Evolutionary conservation across 1,284 basidiomycete genomes (phyloP).

Genomic region (Psilocybe mexicana): DNA sequence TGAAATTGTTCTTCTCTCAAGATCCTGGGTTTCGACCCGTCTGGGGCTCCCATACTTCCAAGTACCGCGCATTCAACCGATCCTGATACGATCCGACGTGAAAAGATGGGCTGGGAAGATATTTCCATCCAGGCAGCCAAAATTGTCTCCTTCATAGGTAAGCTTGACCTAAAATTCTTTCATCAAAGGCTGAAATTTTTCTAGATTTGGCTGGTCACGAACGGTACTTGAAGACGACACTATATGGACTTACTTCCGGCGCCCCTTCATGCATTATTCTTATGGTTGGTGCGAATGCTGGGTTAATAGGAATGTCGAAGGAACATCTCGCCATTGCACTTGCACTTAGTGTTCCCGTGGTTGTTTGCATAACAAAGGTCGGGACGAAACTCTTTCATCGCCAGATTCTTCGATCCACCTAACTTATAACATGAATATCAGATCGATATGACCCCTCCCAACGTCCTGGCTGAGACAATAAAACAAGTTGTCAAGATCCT

Average conservation of each 20-base stretch:
- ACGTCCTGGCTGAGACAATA: slow-evolving; percentile 87
- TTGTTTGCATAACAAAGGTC: slow-evolving; percentile 94
- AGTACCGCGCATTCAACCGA: slow-evolving; percentile 55
- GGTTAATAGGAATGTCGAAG: slow-evolving; percentile 97
- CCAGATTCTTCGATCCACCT: slow-evolving; percentile 7
- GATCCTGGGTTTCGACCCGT: slow-evolving; percentile 84
- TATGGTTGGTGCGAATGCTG: slow-evolving; percentile 96
- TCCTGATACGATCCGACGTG: slow-evolving; percentile 65
- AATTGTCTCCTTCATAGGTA: slow-evolving; percentile 92
- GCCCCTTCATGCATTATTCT: slow-evolving; percentile 95
- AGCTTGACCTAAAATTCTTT: slow-evolving; percentile 13
- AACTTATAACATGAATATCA: slow-evolving; percentile 27
- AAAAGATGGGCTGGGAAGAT: slow-evolving; percentile 94
- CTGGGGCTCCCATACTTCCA: slow-evolving; percentile 78
- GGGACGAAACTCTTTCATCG: slow-evolving; percentile 9
- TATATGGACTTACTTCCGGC: slow-evolving; percentile 93
- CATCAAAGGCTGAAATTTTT: slow-evolving; percentile 3
- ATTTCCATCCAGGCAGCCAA: slow-evolving; percentile 92
- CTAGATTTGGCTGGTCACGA: slow-evolving; percentile 90
- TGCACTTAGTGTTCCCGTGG: slow-evolving; percentile 90
- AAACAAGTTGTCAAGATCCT: slow-evolving; percentile 94
- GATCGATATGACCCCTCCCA: slow-evolving; percentile 97
- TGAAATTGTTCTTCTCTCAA: slow-evolving; percentile 29
- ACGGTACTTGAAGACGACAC: slow-evolving; percentile 88
- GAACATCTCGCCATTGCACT: slow-evolving; percentile 95